Evolutionary conservation across 495 filamentous ascomycete species (phyloP).

Genomic region (Hyaloscypha variabilis): DNA sequence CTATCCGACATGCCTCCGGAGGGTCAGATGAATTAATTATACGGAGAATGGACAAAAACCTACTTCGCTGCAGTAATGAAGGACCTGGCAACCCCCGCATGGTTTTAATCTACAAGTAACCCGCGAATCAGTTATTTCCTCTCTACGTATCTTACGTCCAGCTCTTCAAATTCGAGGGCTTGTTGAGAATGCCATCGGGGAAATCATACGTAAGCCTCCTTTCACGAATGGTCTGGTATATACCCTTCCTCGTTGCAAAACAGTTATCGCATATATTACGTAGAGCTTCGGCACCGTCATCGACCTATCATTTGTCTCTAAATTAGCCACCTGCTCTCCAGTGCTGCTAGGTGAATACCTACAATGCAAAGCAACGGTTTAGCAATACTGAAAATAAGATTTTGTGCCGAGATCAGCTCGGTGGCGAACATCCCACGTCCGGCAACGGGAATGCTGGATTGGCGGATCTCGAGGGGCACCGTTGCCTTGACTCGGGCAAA

Average conservation of each 20-base stretch:
- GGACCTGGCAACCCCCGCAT: background rate
- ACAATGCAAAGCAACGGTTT: background rate
- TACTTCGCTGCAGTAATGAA: background rate
- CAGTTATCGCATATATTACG: background rate
- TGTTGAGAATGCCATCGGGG: too few species aligned
- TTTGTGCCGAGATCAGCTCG: background rate
- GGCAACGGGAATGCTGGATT: background rate
- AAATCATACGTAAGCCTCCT: background rate
- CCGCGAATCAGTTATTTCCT: too few species aligned
- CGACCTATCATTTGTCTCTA: background rate
- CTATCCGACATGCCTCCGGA: conserved; percentile 59
- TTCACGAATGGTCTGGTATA: background rate
- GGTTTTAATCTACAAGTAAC: too few species aligned
- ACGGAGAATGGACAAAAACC: background rate
- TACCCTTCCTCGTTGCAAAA: background rate
- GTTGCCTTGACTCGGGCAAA: background rate
- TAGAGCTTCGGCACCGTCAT: background rate
- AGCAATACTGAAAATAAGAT: background rate
- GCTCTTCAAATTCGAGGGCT: too few species aligned
- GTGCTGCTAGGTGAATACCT: background rate
- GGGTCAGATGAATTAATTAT: background rate
- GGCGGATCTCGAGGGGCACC: background rate
- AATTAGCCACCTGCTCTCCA: background rate
- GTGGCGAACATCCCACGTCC: background rate
- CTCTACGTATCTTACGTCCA: too few species aligned